phyloP scores from a whole-genome alignment of 1,139 yeast genomes.

The Candida dubliniensis region DNA sequence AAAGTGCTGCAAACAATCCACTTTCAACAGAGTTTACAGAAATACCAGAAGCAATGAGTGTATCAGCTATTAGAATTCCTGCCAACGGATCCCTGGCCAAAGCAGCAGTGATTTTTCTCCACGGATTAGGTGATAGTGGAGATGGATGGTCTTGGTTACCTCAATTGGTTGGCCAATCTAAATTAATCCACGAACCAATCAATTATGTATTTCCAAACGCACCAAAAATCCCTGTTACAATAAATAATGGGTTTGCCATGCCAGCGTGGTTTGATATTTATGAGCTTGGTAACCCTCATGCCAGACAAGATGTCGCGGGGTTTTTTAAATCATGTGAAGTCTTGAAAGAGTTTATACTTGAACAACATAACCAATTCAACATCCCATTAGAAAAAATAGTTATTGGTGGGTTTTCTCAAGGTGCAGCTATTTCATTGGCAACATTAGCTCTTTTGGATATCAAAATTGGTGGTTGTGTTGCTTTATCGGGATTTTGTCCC shows the following conservation, averaged over 20 bases:
- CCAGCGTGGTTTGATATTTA: slow-evolving; percentile 89
- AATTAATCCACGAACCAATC: slow-evolving; percentile 52
- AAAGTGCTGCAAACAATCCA: neutral
- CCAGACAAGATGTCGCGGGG: slow-evolving; percentile 63
- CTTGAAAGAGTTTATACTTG: slow-evolving; percentile 55
- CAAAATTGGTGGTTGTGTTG: slow-evolving; percentile 76
- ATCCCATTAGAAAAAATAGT: slow-evolving; percentile 71
- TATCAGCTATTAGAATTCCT: slow-evolving; percentile 24
- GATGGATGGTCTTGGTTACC: slow-evolving; percentile 85
- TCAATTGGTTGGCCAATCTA: slow-evolving; percentile 43
- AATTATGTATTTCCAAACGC: slow-evolving; percentile 90
- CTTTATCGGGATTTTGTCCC: slow-evolving; percentile 79
- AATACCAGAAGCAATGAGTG: slow-evolving; percentile 10
- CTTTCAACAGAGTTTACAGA: neutral
- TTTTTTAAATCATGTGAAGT: slow-evolving; percentile 55
- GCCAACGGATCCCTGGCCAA: slow-evolving; percentile 28
- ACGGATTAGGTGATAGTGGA: slow-evolving; percentile 92
- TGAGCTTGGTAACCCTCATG: slow-evolving; percentile 50
- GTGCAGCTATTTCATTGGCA: slow-evolving; percentile 79
- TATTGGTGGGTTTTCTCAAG: slow-evolving; percentile 94
- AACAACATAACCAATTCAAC: slow-evolving; percentile 59
- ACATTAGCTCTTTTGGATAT: slow-evolving; percentile 43
- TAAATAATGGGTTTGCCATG: slow-evolving; percentile 65
- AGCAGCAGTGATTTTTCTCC: slow-evolving; percentile 74
- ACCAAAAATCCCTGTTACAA: slow-evolving; percentile 67